Conservation (phyloP, 441 rosid species). For the Eugenia klotzschiana region DNA sequence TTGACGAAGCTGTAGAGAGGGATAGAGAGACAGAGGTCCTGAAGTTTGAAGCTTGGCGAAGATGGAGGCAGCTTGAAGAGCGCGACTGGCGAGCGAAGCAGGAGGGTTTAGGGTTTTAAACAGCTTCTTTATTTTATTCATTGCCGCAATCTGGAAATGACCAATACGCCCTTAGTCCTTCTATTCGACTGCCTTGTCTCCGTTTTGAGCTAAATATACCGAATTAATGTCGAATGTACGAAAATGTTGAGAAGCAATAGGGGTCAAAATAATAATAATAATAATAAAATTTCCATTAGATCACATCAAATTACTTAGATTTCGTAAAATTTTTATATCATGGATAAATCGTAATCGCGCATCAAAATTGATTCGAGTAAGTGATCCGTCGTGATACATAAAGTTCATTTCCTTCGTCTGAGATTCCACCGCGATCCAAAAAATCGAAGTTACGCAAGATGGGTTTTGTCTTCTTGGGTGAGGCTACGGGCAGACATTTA, state of each 20-base stretch:
- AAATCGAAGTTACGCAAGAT: not conserved
- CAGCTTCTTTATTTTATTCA: not conserved
- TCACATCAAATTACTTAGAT: not conserved
- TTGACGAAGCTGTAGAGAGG: not conserved
- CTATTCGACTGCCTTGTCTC: not conserved
- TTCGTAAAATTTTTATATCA: not conserved
- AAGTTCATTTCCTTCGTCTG: not conserved
- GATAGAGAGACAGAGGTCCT: not conserved
- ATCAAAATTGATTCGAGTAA: not conserved
- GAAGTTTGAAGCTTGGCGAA: not conserved
- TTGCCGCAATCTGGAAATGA: not conserved
- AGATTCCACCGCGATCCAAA: not conserved
- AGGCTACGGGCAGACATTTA: not conserved
- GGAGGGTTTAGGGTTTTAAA: not conserved
- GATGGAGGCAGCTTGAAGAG: not conserved
- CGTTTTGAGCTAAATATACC: not conserved
- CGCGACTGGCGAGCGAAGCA: not conserved
- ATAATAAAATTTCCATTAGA: too few relatives aligned
- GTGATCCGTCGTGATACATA: accelerated
- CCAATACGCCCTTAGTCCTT: not conserved
- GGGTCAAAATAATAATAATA: not conserved
- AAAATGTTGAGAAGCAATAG: not conserved
- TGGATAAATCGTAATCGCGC: not conserved
- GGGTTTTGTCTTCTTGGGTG: not conserved
- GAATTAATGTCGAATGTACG: not conserved